Percentiles rank a stretch among this genome's conserved stretches.
Evolutionary conservation across 768 basidiomycete species (phyloP).

Genomic region (Naganishia onofrii): DNA sequence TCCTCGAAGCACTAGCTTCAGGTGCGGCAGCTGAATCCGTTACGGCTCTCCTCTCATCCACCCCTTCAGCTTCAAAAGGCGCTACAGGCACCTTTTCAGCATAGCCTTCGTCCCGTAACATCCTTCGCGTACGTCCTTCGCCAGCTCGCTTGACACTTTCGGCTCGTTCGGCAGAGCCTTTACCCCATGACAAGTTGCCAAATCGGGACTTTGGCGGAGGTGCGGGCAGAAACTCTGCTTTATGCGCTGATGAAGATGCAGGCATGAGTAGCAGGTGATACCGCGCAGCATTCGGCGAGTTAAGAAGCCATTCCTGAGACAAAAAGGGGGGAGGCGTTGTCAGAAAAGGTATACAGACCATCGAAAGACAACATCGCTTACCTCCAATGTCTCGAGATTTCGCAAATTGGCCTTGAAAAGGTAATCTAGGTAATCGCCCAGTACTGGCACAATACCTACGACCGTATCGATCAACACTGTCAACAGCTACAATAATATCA

Average conservation of each 20-base stretch:
- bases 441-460: conserved; percentile 47
- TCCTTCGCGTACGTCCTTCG: conserved; percentile 44
- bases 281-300: conserved; percentile 22
- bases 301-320: conserved; percentile 47
- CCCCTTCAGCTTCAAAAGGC: not conserved
- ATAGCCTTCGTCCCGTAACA: conserved; percentile 45
- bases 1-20: conserved; percentile 22
- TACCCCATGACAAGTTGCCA: conserved; percentile 35
- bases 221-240: conserved; percentile 39
- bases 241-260: conserved; percentile 29
- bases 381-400: conserved; percentile 36
- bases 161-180: conserved; percentile 19
- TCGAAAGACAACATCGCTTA: not conserved
- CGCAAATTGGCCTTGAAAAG: conserved; percentile 51
- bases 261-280: conserved; percentile 52
- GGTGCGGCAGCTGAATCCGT: conserved; percentile 1
- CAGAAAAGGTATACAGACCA: not conserved
- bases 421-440: conserved; percentile 52
- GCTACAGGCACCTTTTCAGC: not conserved
- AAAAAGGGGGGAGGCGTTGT: conserved; percentile 32
- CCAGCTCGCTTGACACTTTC: conserved; percentile 37
- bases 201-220: conserved; percentile 33
- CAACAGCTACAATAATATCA: conserved; percentile 33
- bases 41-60: not conserved
- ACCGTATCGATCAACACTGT: conserved; percentile 47